Evolutionary conservation across 2,329 filamentous ascomycete genomes (phyloP).

Genomic region (Diatrype stigma): DNA sequence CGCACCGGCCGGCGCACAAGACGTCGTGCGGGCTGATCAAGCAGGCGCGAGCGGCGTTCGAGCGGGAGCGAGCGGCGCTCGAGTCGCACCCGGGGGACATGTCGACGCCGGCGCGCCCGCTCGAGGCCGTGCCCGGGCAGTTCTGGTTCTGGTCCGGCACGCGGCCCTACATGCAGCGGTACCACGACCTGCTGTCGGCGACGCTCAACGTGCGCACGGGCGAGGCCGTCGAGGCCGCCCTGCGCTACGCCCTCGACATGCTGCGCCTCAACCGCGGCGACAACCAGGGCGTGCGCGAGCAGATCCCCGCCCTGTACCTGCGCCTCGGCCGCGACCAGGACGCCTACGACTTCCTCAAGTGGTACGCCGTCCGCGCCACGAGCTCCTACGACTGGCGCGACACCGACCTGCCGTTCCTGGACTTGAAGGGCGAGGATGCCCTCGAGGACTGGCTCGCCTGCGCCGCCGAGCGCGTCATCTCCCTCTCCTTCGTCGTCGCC

Average conservation of each 20-base stretch:
- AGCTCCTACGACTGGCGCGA: constrained; percentile 32
- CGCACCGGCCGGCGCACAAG: constrained; percentile 14
- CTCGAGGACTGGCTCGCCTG: constrained; percentile 40
- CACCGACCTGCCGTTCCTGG: constrained; percentile 47
- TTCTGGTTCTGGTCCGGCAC: constrained; percentile 6
- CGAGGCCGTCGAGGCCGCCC: constrained; percentile 11
- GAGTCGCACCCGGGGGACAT: constrained; percentile 4
- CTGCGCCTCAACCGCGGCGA: constrained; percentile 15
- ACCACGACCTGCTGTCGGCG: constrained; percentile 8
- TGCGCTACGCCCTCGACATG: constrained; percentile 11
- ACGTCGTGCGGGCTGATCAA: constrained; percentile 13
- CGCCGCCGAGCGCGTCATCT: not conserved
- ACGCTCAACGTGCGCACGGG: constrained; percentile 12
- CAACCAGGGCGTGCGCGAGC: constrained; percentile 10
- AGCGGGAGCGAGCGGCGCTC: constrained; percentile 6
- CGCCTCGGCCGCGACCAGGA: constrained; percentile 20
- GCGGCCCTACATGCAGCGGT: constrained; percentile 11
- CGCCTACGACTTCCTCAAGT: constrained; percentile 22
- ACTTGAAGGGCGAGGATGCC: constrained; percentile 61
- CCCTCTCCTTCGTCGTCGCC: constrained; percentile 6
- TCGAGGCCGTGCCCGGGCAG: constrained; percentile 3
- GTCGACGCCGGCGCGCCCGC: constrained; percentile 1
- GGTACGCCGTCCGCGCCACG: constrained; percentile 4
- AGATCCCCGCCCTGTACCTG: constrained; percentile 14
- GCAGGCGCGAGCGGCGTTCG: constrained; percentile 1